These are phyloP conservation scores for Epichloe scottii DNA, from an alignment of 2,329 filamentous ascomycete genomes.

Conservation along the genomic window DNA sequence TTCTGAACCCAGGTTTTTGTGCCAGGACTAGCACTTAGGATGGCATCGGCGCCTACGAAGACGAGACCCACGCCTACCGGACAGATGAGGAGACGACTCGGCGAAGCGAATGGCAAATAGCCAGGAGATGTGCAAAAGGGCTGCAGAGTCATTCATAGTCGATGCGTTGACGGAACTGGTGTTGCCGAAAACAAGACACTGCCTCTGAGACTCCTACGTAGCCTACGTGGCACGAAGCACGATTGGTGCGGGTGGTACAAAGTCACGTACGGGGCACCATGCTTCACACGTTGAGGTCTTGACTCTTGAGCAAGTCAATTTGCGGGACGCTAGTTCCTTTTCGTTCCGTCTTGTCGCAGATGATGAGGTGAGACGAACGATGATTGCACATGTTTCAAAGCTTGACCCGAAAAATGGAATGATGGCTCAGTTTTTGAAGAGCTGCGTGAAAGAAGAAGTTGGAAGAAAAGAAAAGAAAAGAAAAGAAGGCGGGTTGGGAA, in stretches of 20 bases:
- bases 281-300: background rate
- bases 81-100: slow-evolving; percentile 17
- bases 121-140: slow-evolving; percentile 44
- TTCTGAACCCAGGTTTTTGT: slow-evolving; percentile 30
- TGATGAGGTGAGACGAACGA: too few species aligned
- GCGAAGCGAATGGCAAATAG: slow-evolving; percentile 32
- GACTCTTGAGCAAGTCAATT: too few species aligned
- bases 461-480: too few species aligned
- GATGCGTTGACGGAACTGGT: slow-evolving; percentile 41
- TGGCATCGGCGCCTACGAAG: slow-evolving; percentile 21
- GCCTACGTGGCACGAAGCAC: slow-evolving; percentile 14
- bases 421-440: too few species aligned
- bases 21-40: slow-evolving; percentile 15
- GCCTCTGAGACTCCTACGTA: slow-evolving; percentile 30
- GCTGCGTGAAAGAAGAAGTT: too few species aligned
- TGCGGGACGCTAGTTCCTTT: too few species aligned
- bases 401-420: too few species aligned
- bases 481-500: too few species aligned
- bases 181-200: slow-evolving; percentile 33
- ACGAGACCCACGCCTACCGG: slow-evolving; percentile 18
- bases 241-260: background rate
- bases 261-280: background rate
- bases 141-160: slow-evolving; percentile 30
- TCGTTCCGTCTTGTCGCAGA: too few species aligned
- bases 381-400: too few species aligned